Percentiles rank a stretch among this genome's conserved stretches.
Conservation (phyloP, 1,139 yeast genomes). For the Pichia sp. region DNA sequence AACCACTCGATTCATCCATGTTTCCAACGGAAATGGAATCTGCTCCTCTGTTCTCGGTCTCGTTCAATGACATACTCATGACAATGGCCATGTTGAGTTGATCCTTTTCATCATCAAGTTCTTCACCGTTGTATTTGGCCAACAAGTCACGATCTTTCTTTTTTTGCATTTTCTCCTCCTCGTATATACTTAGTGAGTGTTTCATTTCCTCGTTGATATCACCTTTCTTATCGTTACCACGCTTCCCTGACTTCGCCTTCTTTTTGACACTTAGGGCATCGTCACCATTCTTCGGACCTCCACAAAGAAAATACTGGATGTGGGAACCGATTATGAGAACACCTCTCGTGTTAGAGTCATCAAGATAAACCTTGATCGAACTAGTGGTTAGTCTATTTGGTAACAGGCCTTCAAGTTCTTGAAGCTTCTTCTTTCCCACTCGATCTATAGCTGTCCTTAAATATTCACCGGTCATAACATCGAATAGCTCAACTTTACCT, state of each 20-base stretch:
- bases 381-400: constrained; percentile 9
- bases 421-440: constrained; percentile 17
- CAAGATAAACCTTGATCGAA: constrained; percentile 26
- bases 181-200: constrained; percentile 16
- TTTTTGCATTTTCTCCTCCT: constrained; percentile 8
- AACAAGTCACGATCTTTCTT: constrained; percentile 16
- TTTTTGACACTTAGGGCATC: background rate
- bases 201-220: constrained; percentile 11
- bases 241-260: background rate
- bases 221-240: constrained; percentile 14
- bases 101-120: constrained; percentile 21
- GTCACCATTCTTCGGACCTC: constrained; percentile 32
- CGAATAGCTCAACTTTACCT: constrained; percentile 60
- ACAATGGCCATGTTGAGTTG: constrained; percentile 19
- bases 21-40: background rate
- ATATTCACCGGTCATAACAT: constrained; percentile 56
- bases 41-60: constrained; percentile 19
- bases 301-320: constrained; percentile 62
- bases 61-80: constrained; percentile 15
- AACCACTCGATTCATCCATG: background rate
- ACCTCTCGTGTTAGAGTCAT: constrained; percentile 40
- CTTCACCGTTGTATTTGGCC: constrained; percentile 18
- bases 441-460: constrained; percentile 39
- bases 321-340: constrained; percentile 51
- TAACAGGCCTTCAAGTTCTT: constrained; percentile 5